Conservation (phyloP, 2,329 filamentous ascomycete genomes). For the Fusarium sp. region DNA sequence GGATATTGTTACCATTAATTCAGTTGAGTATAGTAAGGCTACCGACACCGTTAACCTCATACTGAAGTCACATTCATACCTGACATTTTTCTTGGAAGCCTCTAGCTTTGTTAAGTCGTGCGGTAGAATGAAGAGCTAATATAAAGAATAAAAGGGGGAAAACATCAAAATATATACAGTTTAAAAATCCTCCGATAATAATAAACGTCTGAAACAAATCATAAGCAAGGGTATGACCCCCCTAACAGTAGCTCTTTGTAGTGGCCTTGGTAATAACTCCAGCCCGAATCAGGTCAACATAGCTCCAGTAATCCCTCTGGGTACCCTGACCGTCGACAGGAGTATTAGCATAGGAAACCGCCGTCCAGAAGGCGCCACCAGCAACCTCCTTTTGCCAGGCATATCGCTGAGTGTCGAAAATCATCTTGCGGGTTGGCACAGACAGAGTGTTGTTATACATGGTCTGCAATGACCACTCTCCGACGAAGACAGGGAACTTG, state of each 20-base stretch:
- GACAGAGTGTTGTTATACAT: constrained; percentile 6
- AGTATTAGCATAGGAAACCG: not conserved
- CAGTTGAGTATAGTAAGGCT: too few relatives aligned
- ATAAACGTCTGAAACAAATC: too few relatives aligned
- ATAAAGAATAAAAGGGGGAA: too few relatives aligned
- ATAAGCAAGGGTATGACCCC: too few relatives aligned
- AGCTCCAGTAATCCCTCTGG: constrained; percentile 13
- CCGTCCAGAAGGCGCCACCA: constrained; percentile 1
- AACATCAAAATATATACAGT: too few relatives aligned
- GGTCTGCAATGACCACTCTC: constrained; percentile 2
- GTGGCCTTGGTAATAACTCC: constrained; percentile 2
- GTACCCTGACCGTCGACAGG: constrained; percentile 2
- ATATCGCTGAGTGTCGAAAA: constrained; percentile 8
- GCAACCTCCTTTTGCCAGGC: constrained; percentile 1
- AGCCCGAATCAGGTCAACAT: constrained; percentile 1
- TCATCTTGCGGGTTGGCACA: not conserved
- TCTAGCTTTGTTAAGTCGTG: too few relatives aligned
- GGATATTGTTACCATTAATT: too few relatives aligned
- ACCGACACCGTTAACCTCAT: too few relatives aligned
- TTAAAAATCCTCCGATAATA: too few relatives aligned
- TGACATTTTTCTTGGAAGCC: too few relatives aligned
- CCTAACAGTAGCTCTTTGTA: constrained; percentile 2
- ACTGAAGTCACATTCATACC: too few relatives aligned
- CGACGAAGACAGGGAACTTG: not conserved
- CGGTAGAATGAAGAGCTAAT: too few relatives aligned